Base-by-base conservation (phyloP, 768 basidiomycete genomes). In the Termitomyces sp. region DNA sequence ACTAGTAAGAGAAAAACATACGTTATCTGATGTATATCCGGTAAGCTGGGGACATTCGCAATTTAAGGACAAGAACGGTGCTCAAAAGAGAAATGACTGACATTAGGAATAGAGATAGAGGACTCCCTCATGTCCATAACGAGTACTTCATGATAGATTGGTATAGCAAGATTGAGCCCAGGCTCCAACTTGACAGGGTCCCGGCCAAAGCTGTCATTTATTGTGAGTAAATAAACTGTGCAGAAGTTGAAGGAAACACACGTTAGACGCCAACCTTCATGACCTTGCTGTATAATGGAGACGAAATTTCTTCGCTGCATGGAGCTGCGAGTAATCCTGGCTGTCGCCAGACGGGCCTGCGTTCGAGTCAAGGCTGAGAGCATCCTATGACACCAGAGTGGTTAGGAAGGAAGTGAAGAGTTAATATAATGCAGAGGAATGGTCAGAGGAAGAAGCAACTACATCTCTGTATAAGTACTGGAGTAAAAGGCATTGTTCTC, bases 211-310 rank as follows among this genome's bases (percentile, higher is more conserved):
- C 81, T 80, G 54, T 34, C 10, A 32, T 38, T 50, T 10, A n/a
- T 15, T 25, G 25, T 10, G 20, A 49, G n/a, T 46, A 36, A 36
- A 7, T 9, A 38, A 31, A 14, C 14, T 11, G 29, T 37, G 31
- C 36, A 32, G 50, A 20, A 25, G 29, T 38, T 29, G 12, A 38
- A 31, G 31, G 50, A 45, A 53, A 60, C 71, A 46, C 48, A 79
- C 79, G 72, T 78, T 31, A 84, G 68, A 14, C 82, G 72, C 81
- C 82, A 84, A 48, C 77, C 83, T 67, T 84, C 82, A 59, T 78
- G 74, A 5, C 81, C 82, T 71, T 83, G 83, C 50, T 80, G 70
- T 48, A 83, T 78, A 53, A 84, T 77, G 1, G 81, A 82, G n/a
- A 83, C 57, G 57, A 83, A 74, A 29, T 63, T 73, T 53, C 81